Percentiles rank a stretch among this genome's conserved stretches.
These are phyloP conservation scores for Tagetes patula DNA, from an alignment of 129 eudicot genomes.

Conservation along the genomic window DNA sequence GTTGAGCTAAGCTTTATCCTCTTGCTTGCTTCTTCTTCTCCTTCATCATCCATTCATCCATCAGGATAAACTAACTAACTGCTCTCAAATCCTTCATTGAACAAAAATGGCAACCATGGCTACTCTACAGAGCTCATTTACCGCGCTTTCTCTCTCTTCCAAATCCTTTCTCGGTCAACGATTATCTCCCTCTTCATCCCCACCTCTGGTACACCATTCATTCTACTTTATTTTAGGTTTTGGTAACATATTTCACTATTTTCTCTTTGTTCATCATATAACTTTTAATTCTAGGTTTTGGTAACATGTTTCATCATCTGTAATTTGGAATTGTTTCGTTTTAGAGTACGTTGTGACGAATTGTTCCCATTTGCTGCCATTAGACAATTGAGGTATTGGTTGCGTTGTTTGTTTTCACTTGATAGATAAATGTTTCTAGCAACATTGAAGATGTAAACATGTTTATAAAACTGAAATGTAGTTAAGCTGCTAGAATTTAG, in stretches of 20 bases:
- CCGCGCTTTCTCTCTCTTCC: constrained; percentile 70
- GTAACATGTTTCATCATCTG: not conserved
- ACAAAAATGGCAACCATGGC: constrained; percentile 57
- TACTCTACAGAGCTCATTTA: constrained; percentile 80
- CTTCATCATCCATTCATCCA: not conserved
- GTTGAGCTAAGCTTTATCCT: constrained; percentile 22
- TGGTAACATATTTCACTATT: not conserved
- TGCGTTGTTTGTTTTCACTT: not conserved
- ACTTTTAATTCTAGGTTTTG: not conserved
- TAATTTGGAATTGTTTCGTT: not conserved
- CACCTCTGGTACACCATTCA: constrained; percentile 43
- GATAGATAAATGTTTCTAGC: not conserved
- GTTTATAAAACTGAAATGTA: not conserved
- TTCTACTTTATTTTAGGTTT: constrained; percentile 3
- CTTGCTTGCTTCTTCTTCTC: not conserved
- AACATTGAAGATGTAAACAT: not conserved
- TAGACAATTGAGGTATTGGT: not conserved
- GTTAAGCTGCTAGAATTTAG: constrained; percentile 10
- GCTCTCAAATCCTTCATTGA: constrained; percentile 20
- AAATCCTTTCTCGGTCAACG: constrained; percentile 76
- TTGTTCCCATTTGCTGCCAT: not conserved
- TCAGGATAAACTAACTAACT: constrained; percentile 1
- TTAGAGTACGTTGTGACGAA: not conserved
- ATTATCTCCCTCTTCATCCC: constrained; percentile 44
- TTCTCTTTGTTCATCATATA: not conserved